phyloP scores from a whole-genome alignment of 306 rosid genomes.

The Pyrus betulifolia region DNA sequence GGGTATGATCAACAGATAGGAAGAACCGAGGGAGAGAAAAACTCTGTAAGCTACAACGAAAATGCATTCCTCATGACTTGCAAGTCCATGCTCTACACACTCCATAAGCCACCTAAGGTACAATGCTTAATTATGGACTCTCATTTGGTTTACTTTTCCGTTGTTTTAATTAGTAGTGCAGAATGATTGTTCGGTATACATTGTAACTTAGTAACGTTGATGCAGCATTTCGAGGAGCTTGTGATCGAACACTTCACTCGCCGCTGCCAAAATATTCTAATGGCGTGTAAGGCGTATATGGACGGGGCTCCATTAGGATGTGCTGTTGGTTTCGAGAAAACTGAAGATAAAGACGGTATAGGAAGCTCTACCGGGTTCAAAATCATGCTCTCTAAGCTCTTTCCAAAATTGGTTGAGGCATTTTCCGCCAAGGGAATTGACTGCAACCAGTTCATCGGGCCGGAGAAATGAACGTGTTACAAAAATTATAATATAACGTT shows the following conservation, averaged over 20 bases:
- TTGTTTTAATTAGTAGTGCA: not conserved
- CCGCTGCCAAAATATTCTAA: conserved; percentile 45
- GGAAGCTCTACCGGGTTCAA: conserved; percentile 83
- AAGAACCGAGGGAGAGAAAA: conserved; percentile 88
- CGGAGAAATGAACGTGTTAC: conserved; percentile 24
- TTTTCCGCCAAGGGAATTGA: conserved; percentile 63
- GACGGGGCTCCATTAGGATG: conserved; percentile 74
- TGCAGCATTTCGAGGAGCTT: conserved; percentile 80
- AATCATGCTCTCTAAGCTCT: conserved; percentile 83
- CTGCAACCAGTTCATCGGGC: conserved; percentile 48
- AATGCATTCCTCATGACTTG: conserved; percentile 82
- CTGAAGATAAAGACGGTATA: conserved; percentile 28
- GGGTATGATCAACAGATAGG: conserved; percentile 90
- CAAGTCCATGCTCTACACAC: conserved; percentile 70
- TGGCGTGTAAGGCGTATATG: conserved; percentile 67
- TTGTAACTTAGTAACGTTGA: conserved; percentile 11
- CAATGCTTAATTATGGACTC: conserved; percentile 2
- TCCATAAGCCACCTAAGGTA: conserved; percentile 78
- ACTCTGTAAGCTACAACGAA: conserved; percentile 87
- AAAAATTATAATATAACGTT: conserved; percentile 10
- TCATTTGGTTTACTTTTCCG: not conserved
- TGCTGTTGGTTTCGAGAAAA: conserved; percentile 30
- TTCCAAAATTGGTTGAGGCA: conserved; percentile 70
- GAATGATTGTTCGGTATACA: not conserved
- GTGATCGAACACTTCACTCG: conserved; percentile 69